Percentiles rank a stretch among this genome's conserved stretches.
Conservation (phyloP, 2,329 filamentous ascomycete species). For the Endothia cerciana region DNA sequence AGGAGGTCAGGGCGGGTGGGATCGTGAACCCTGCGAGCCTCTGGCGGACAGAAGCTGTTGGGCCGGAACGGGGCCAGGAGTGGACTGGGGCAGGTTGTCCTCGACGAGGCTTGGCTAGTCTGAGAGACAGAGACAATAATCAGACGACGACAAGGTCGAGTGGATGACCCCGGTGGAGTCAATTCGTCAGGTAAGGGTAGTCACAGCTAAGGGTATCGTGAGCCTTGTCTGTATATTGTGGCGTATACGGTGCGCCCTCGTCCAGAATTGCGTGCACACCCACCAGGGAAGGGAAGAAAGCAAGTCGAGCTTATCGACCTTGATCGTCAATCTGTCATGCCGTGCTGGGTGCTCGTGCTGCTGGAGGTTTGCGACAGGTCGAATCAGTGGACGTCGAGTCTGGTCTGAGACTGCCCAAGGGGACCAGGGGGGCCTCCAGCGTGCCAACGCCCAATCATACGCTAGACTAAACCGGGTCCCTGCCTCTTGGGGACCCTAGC, state of each 20-base stretch:
- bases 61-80: neutral
- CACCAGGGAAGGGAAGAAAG: neutral
- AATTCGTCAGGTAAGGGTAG: neutral
- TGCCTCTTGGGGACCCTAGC: neutral
- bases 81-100: neutral
- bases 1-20: neutral
- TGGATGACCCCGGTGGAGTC: neutral
- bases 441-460: neutral
- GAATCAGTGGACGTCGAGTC: conserved; percentile 8
- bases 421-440: neutral
- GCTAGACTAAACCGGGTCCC: neutral
- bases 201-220: neutral
- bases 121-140: neutral
- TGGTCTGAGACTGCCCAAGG: conserved; percentile 5
- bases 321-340: conserved; percentile 1
- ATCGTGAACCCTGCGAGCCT: neutral
- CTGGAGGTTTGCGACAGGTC: conserved; percentile 9
- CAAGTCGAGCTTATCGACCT: neutral
- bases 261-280: neutral
- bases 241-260: neutral
- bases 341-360: conserved; percentile 1
- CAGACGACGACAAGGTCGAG: neutral
- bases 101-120: conserved; percentile 5
- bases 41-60: neutral
- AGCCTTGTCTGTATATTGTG: neutral